These are phyloP conservation scores for Amaranthus hypochondriacus DNA, from an alignment of 148 eudicot genomes.

Conservation along the genomic window DNA sequence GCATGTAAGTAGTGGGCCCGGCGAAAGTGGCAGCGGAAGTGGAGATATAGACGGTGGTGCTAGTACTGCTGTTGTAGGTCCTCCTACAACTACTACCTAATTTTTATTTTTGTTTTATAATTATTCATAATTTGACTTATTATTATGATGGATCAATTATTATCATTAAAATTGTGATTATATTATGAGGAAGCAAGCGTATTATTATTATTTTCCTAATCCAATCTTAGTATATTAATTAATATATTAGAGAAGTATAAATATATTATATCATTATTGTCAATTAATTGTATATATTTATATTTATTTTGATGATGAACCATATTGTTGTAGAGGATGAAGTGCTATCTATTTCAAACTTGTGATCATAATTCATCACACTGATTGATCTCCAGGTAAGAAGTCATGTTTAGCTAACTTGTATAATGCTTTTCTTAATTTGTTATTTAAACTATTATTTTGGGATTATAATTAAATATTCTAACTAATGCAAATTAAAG, in stretches of 20 bases:
- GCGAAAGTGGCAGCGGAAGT: slow-evolving; percentile 11
- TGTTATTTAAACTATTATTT: too few relatives aligned
- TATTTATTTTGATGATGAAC: not conserved
- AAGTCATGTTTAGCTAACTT: not conserved
- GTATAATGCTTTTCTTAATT: too few relatives aligned
- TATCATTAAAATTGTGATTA: slow-evolving; percentile 18
- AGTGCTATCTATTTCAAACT: slow-evolving; percentile 1
- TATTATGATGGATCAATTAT: slow-evolving; percentile 19
- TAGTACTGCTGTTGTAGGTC: slow-evolving; percentile 1
- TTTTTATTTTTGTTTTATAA: not conserved
- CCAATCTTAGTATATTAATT: not conserved
- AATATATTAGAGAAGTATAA: too few relatives aligned
- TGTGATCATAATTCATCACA: not conserved
- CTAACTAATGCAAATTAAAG: too few relatives aligned
- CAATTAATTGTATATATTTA: not conserved
- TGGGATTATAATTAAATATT: too few relatives aligned
- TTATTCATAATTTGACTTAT: slow-evolving; percentile 22
- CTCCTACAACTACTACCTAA: slow-evolving; percentile 26
- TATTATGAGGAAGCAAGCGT: slow-evolving; percentile 6
- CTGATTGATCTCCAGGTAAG: slow-evolving; percentile 13
- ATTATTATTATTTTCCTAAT: slow-evolving; percentile 5
- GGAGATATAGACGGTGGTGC: slow-evolving; percentile 11
- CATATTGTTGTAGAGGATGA: slow-evolving; percentile 11
- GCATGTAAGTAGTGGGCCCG: not conserved
- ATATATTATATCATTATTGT: not conserved